phyloP scores from a whole-genome alignment of 306 rosid genomes.

The Dalbergia oliveri region DNA sequence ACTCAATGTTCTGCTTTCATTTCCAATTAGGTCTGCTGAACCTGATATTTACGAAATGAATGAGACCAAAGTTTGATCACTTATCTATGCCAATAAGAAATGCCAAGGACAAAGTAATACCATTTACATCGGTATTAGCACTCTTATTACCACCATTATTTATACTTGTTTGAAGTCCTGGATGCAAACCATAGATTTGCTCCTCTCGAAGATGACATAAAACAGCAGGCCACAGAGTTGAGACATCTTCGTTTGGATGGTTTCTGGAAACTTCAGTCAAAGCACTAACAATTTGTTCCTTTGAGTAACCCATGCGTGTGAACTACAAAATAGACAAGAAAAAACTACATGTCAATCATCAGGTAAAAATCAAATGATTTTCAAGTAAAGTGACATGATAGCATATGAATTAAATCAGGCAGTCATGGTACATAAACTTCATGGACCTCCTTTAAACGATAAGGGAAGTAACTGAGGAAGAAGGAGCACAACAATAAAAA shows the following conservation, averaged over 20 bases:
- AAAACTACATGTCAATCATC: slow-evolving; percentile 18
- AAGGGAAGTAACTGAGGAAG: neutral
- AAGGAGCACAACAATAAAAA: slow-evolving; percentile 2
- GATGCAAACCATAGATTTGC: slow-evolving; percentile 70
- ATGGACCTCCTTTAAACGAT: slow-evolving; percentile 30
- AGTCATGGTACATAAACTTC: slow-evolving; percentile 30
- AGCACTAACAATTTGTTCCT: slow-evolving; percentile 72
- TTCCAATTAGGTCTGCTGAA: slow-evolving; percentile 51
- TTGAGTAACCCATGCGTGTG: slow-evolving; percentile 80
- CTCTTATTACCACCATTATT: slow-evolving; percentile 32
- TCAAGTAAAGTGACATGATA: slow-evolving; percentile 3
- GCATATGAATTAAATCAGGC: slow-evolving; percentile 34
- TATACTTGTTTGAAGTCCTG: slow-evolving; percentile 49
- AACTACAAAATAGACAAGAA: slow-evolving; percentile 54
- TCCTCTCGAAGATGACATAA: slow-evolving; percentile 80
- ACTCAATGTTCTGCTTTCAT: slow-evolving; percentile 43
- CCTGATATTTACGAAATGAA: slow-evolving; percentile 57
- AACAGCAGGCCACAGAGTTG: slow-evolving; percentile 84
- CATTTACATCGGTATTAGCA: slow-evolving; percentile 45
- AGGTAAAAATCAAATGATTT: slow-evolving; percentile 7
- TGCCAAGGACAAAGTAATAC: slow-evolving; percentile 41
- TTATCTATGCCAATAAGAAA: slow-evolving; percentile 15
- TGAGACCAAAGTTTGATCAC: slow-evolving; percentile 20
- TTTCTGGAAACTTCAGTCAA: slow-evolving; percentile 65
- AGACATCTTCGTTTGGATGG: slow-evolving; percentile 64